Conservation (phyloP, 345 rosid species). For the Atalantia buxifolia region DNA sequence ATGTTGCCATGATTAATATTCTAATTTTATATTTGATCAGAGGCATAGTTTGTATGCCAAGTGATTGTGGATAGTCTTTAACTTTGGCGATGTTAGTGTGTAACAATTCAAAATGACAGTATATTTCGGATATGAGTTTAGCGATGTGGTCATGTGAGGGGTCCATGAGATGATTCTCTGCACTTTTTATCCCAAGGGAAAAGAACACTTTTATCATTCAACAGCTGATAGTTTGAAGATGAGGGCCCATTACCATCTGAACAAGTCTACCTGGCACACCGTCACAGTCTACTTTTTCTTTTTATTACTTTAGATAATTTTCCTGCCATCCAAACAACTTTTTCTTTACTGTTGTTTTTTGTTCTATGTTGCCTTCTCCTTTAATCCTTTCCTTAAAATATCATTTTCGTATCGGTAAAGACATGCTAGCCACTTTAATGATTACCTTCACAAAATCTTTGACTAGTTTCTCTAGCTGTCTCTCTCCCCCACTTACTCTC, state of each 20-base stretch:
- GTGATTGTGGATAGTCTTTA: no score
- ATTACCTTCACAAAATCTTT: constrained; percentile 35
- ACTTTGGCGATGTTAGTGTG: no score
- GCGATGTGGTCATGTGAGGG: constrained; percentile 5
- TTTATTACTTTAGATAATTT: constrained; percentile 6
- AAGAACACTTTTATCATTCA: constrained; percentile 41
- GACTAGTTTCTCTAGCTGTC: constrained; percentile 22
- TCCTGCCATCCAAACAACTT: constrained; percentile 28
- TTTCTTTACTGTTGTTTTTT: constrained; percentile 27
- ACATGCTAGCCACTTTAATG: constrained; percentile 28
- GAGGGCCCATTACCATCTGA: constrained; percentile 18
- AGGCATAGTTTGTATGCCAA: no score
- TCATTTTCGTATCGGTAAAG: constrained; percentile 39
- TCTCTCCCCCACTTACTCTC: neutral
- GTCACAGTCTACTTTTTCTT: constrained; percentile 25
- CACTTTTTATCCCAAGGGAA: constrained; percentile 10
- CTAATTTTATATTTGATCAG: no score
- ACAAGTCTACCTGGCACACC: constrained; percentile 39
- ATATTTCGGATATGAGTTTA: neutral
- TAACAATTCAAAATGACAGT: neutral
- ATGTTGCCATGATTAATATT: no score
- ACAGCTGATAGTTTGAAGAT: constrained; percentile 23
- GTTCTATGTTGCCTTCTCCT: constrained; percentile 17
- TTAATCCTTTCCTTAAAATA: constrained; percentile 43
- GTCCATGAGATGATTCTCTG: neutral